Conservation (phyloP, 352 stramenopile genomes). For the Globisporangium takayamanum region DNA sequence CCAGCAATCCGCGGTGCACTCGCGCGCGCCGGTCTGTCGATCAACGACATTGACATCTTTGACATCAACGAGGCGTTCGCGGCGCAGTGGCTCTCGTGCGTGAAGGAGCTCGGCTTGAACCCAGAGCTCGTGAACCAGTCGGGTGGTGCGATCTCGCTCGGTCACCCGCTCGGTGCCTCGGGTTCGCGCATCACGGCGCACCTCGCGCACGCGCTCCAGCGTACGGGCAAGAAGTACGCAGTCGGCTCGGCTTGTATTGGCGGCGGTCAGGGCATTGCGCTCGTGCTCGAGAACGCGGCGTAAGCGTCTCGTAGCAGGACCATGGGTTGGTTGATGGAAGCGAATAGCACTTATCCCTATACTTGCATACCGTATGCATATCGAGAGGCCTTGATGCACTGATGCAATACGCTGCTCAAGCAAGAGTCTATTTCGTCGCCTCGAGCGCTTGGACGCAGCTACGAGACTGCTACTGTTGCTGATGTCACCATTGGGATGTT, state of each 20-base stretch:
- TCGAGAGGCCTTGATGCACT: too few species aligned
- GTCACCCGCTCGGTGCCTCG: conserved; percentile 95
- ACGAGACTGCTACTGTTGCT: too few species aligned
- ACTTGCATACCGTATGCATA: background rate
- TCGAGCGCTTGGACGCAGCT: background rate
- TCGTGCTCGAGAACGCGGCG: conserved; percentile 91
- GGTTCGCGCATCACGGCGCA: conserved; percentile 91
- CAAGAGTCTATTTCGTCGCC: background rate
- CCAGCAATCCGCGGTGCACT: conserved; percentile 93
- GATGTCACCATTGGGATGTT: too few species aligned
- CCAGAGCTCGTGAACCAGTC: conserved; percentile 90
- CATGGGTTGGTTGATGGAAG: background rate
- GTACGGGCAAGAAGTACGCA: conserved; percentile 89
- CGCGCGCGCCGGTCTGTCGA: conserved; percentile 75
- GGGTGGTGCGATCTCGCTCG: conserved; percentile 95
- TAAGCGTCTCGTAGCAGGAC: conserved; percentile 19
- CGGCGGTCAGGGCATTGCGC: conserved; percentile 96
- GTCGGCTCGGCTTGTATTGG: conserved; percentile 97
- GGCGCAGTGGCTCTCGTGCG: conserved; percentile 93
- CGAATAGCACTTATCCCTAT: background rate
- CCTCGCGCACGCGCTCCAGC: conserved; percentile 83
- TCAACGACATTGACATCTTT: conserved; percentile 94
- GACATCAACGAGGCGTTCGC: conserved; percentile 99
- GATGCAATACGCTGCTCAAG: too few species aligned
- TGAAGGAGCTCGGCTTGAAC: conserved; percentile 95